Evolutionary conservation across 345 rosid species (phyloP).

Genomic region (Lumnitzera littorea): DNA sequence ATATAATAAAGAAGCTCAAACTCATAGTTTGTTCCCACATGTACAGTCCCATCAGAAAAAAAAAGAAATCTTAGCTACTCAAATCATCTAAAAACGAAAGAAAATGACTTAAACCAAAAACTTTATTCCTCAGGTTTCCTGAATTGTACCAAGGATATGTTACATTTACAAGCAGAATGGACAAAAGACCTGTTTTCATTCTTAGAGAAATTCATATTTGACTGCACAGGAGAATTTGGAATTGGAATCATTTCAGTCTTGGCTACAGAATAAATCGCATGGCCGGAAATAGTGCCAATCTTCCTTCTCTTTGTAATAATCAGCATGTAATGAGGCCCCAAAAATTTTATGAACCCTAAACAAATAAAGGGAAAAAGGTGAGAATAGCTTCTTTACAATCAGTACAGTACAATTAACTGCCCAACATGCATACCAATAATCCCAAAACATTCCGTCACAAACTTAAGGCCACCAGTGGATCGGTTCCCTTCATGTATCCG

Average conservation of each 20-base stretch:
- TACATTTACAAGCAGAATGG: slow-evolving; percentile 81
- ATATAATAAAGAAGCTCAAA: no score
- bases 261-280: slow-evolving; percentile 54
- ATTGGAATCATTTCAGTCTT: slow-evolving; percentile 76
- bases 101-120: slow-evolving; percentile 15
- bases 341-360: slow-evolving; percentile 85
- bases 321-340: slow-evolving; percentile 96
- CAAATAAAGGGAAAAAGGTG: slow-evolving; percentile 12
- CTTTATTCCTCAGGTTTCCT: slow-evolving; percentile 23
- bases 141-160: slow-evolving; percentile 48
- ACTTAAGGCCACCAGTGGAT: slow-evolving; percentile 79
- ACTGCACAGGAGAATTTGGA: slow-evolving; percentile 56
- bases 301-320: slow-evolving; percentile 84
- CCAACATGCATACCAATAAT: slow-evolving; percentile 56
- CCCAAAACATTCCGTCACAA: slow-evolving; percentile 79
- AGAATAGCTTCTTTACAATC: slow-evolving; percentile 7
- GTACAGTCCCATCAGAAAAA: no score
- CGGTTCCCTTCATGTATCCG: slow-evolving; percentile 82
- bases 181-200: slow-evolving; percentile 98
- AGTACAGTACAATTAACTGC: not conserved
- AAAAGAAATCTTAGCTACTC: no score
- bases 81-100: slow-evolving; percentile 42
- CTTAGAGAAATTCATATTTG: slow-evolving; percentile 83
- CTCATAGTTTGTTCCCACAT: no score
- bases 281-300: slow-evolving; percentile 87